These are phyloP conservation scores for Zanthoxylum bungeanum DNA, from an alignment of 345 rosid genomes.

Conservation along the genomic window DNA sequence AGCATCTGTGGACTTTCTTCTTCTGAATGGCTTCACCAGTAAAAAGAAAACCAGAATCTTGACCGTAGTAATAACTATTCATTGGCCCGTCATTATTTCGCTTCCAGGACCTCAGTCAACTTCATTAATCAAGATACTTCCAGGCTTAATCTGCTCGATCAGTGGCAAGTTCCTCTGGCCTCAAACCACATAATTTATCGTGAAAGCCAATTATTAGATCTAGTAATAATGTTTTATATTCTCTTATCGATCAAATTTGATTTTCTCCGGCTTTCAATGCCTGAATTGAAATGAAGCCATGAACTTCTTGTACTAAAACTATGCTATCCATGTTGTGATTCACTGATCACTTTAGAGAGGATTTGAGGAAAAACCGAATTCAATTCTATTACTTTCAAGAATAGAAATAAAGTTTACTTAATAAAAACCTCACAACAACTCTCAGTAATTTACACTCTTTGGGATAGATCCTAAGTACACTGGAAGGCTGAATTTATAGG, in stretches of 20 bases:
- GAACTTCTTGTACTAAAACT: not conserved
- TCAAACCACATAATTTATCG: conserved; percentile 31
- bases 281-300: not conserved
- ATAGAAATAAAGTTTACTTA: too few relatives aligned
- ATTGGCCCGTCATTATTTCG: conserved; percentile 31
- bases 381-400: too few relatives aligned
- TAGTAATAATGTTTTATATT: not conserved
- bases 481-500: too few relatives aligned
- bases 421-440: too few relatives aligned
- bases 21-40: conserved; percentile 94
- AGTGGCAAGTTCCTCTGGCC: conserved; percentile 42
- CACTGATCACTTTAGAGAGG: too few relatives aligned
- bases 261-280: not conserved
- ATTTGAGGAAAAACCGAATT: too few relatives aligned
- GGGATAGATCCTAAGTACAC: too few relatives aligned
- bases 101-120: conserved; percentile 34
- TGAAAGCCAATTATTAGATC: conserved; percentile 15
- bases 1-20: conserved; percentile 55
- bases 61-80: conserved; percentile 28
- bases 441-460: too few relatives aligned
- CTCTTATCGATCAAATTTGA: not conserved
- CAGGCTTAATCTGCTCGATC: conserved; percentile 43
- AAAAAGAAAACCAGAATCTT: conserved; percentile 65
- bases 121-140: conserved; percentile 31
- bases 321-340: too few relatives aligned